These are phyloP conservation scores for Nicotiana knightiana DNA, from an alignment of 257 asterid genomes.

Conservation along the genomic window DNA sequence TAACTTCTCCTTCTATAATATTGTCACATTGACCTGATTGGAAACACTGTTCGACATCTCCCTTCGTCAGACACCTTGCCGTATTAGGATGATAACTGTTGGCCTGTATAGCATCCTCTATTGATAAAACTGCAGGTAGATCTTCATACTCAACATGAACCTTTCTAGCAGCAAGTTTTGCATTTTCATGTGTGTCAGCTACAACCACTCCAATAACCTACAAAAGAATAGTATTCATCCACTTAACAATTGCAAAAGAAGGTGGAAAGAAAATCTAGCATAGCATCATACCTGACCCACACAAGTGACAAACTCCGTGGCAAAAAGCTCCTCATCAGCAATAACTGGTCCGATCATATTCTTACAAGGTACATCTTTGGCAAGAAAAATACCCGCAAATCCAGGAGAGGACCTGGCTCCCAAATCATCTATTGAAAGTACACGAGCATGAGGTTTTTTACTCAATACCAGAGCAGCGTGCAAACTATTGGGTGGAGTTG, in stretches of 20 bases:
- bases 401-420: constrained; percentile 78
- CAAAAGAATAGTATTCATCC: constrained; percentile 13
- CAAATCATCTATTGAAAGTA: constrained; percentile 57
- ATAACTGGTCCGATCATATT: constrained; percentile 62
- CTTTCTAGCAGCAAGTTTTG: constrained; percentile 78
- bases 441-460: constrained; percentile 88
- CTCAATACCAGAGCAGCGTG: constrained; percentile 80
- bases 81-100: constrained; percentile 80
- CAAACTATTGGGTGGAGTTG: constrained; percentile 80
- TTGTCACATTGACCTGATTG: constrained; percentile 69
- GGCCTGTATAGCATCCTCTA: constrained; percentile 67
- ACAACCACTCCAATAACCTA: constrained; percentile 92
- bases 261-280: not conserved
- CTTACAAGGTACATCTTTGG: constrained; percentile 70
- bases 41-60: constrained; percentile 69
- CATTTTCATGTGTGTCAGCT: constrained; percentile 96
- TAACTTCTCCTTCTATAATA: constrained; percentile 81
- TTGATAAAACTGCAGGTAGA: constrained; percentile 74
- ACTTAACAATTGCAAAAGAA: not conserved
- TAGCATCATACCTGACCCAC: constrained; percentile 77
- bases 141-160: constrained; percentile 74
- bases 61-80: constrained; percentile 52
- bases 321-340: constrained; percentile 81
- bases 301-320: constrained; percentile 67
- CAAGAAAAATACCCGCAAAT: constrained; percentile 67